Conservation (phyloP, 805 yeast genomes). For the Pichia cabralensis region DNA sequence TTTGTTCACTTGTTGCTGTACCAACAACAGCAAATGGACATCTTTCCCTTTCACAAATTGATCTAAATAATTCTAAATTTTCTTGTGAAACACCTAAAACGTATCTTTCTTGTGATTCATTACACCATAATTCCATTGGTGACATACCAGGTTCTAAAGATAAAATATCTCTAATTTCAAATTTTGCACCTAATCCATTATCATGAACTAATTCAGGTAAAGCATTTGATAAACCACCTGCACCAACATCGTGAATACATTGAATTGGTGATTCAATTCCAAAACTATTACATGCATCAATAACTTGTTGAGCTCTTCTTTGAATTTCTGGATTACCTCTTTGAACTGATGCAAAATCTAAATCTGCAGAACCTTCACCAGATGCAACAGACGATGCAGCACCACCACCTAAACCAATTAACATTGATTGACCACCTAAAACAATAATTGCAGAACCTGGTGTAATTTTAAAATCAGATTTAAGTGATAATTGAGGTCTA, state of each 20-base stretch:
- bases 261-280: conserved; percentile 74
- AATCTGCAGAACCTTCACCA: conserved; percentile 91
- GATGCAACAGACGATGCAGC: conserved; percentile 97
- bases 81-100: conserved; percentile 85
- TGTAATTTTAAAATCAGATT: conserved; percentile 68
- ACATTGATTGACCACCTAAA: conserved; percentile 95
- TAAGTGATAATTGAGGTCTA: conserved; percentile 85
- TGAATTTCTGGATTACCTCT: conserved; percentile 99
- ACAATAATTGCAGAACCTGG: conserved; percentile 90
- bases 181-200: conserved; percentile 87
- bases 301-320: conserved; percentile 97
- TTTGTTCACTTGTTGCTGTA: conserved; percentile 78
- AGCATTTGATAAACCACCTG: conserved; percentile 97
- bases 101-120: conserved; percentile 97
- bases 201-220: conserved; percentile 96
- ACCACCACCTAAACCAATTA: conserved; percentile 99
- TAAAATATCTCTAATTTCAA: conserved; percentile 83
- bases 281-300: conserved; percentile 82
- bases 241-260: conserved; percentile 98
- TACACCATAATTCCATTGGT: conserved; percentile 99
- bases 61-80: conserved; percentile 60
- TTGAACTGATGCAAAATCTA: conserved; percentile 98
- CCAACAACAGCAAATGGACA: conserved; percentile 97
- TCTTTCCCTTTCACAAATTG: conserved; percentile 88
- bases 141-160: conserved; percentile 97